Base-by-base conservation (phyloP, 176 grass and related monocot species). In the Carex pumila region DNA sequence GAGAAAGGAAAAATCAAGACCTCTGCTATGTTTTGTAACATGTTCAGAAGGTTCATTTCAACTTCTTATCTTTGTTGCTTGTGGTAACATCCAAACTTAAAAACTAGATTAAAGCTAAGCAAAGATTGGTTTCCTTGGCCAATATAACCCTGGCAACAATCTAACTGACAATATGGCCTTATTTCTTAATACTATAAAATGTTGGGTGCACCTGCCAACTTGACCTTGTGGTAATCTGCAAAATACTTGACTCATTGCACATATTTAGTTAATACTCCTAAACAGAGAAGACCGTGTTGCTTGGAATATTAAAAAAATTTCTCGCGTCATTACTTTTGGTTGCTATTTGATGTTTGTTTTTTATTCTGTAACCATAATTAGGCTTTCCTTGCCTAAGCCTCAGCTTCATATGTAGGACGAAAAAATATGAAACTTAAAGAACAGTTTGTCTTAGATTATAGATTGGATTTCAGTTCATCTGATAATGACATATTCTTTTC, bases 1-100 rank as follows among this genome's bases (percentile, higher is more conserved):
- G 95, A 95, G 90, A 98, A 95, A 86, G 92, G 95, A 86, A 98
- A 92, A 83, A 95, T 98, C 75, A 95, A 95, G 85, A 93, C 83
- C 73, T 90, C 69, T 55, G 17, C 86, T 81, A 95, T 93, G 79
- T 90, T 98, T 87, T 95, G 95, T 85, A 95, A 98, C 80, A 98
- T 98, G 92, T 91, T 95, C 69, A 89, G 92, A 83, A 95, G 95
- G 92, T 98, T 91, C 54, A 41, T 78, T 69, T 80, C 15, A 37
- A 59, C 52, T 88, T 60, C 43, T 58, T 14, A 85, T 85, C 53
- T 83, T 31, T 79, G 61, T 75, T 75, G 54, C 49, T 55, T 55
- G 11, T 55, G 14, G 49, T 54, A 25, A 76, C 25, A 76, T 55
- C 50, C 21, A 22, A 76, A 76, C 71, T 76, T 30, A 30, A 30